These are phyloP conservation scores for Bruguiera sexangula DNA, from an alignment of 345 rosid species.

Conservation along the genomic window DNA sequence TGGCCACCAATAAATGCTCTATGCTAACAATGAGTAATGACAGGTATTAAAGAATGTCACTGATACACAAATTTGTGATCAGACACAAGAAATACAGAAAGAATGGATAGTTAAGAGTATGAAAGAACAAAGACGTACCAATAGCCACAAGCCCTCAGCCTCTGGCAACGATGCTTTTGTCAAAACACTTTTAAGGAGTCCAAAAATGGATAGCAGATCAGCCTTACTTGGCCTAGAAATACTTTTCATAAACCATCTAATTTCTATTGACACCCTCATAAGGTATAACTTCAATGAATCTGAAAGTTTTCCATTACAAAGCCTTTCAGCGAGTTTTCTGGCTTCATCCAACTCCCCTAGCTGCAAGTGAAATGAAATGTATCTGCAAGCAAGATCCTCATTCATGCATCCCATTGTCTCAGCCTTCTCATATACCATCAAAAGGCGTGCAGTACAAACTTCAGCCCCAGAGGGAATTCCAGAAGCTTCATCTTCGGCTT, in stretches of 20 bases:
- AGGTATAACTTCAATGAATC: slow-evolving; percentile 57
- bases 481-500: slow-evolving; percentile 30
- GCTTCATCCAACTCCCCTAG: slow-evolving; percentile 62
- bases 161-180: slow-evolving; percentile 45
- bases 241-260: slow-evolving; percentile 36
- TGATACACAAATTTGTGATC: no score
- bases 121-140: slow-evolving; percentile 44
- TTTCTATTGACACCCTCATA: slow-evolving; percentile 59
- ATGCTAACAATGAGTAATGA: no score
- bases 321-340: slow-evolving; percentile 49
- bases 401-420: slow-evolving; percentile 52
- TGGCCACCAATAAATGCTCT: no score
- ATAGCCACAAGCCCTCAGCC: slow-evolving; percentile 76
- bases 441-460: slow-evolving; percentile 40
- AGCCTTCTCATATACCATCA: slow-evolving; percentile 61
- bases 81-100: not conserved
- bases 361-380: slow-evolving; percentile 58
- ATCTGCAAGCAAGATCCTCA: slow-evolving; percentile 65
- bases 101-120: not conserved
- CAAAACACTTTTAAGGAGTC: slow-evolving; percentile 47
- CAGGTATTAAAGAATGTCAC: no score
- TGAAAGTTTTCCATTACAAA: slow-evolving; percentile 54
- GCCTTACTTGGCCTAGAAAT: slow-evolving; percentile 35
- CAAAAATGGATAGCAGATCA: slow-evolving; percentile 49
- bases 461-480: slow-evolving; percentile 24